Conservation (phyloP, 1,284 basidiomycete species). For the Fomitopsis palustris region DNA sequence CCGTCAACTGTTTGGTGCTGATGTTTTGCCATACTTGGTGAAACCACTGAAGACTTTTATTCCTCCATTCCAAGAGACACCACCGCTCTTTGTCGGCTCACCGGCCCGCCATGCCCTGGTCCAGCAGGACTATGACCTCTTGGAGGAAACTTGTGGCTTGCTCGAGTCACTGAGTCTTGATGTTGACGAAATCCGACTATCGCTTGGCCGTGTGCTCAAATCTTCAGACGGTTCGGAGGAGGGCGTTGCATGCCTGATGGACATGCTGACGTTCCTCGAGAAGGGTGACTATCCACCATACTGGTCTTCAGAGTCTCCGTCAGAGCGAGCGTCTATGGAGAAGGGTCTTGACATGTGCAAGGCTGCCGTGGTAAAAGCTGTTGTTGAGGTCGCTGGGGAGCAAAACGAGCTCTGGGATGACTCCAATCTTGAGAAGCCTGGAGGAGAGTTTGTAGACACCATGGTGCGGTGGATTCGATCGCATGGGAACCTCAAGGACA, state of each 20-base stretch:
- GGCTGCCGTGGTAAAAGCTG: constrained; percentile 76
- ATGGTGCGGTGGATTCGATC: constrained; percentile 77
- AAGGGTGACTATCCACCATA: constrained; percentile 58
- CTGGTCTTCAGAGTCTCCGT: constrained; percentile 43
- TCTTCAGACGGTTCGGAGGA: constrained; percentile 51
- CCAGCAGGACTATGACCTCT: constrained; percentile 64
- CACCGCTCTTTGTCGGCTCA: constrained; percentile 38
- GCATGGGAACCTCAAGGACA: constrained; percentile 35
- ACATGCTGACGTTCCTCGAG: constrained; percentile 72
- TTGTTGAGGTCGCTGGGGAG: constrained; percentile 84
- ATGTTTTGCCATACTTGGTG: constrained; percentile 61
- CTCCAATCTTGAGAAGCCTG: constrained; percentile 49
- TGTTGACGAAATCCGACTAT: constrained; percentile 66
- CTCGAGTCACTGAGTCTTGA: constrained; percentile 77
- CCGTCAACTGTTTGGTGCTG: constrained; percentile 53
- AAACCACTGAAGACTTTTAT: constrained; percentile 55
- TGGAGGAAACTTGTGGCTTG: constrained; percentile 70
- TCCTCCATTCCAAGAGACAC: constrained; percentile 43
- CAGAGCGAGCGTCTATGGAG: constrained; percentile 43
- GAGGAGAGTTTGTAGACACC: constrained; percentile 67
- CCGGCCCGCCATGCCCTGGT: constrained; percentile 49
- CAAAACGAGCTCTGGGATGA: constrained; percentile 77
- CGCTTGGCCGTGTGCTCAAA: constrained; percentile 63
- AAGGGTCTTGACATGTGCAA: constrained; percentile 81
- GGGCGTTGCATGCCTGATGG: constrained; percentile 55